Evolutionary conservation across 2,329 filamentous ascomycete species (phyloP).

Genomic region (Colletotrichum gigasporum): DNA sequence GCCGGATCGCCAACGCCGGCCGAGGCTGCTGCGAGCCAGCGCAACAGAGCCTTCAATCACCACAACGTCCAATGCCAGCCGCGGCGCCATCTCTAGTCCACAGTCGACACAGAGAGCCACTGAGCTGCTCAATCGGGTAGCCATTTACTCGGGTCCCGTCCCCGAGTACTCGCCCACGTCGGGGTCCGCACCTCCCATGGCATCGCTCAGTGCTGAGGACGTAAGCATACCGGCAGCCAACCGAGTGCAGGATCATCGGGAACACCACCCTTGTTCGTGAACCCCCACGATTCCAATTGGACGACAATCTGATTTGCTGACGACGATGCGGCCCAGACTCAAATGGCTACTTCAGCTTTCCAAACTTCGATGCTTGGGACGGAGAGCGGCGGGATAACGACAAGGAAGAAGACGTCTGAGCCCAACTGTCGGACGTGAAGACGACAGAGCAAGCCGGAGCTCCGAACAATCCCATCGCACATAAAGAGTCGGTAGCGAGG

Average conservation of each 20-base stretch:
- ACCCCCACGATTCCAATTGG: not conserved
- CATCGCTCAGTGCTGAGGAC: slow-evolving; percentile 47
- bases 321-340: slow-evolving; percentile 13
- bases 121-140: slow-evolving; percentile 64
- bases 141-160: slow-evolving; percentile 50
- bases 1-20: slow-evolving; percentile 52
- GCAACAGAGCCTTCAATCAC: slow-evolving; percentile 68
- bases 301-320: not conserved
- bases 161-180: slow-evolving; percentile 27
- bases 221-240: slow-evolving; percentile 39
- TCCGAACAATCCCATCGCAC: not conserved
- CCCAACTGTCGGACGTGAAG: too few species aligned
- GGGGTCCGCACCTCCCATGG: slow-evolving; percentile 45
- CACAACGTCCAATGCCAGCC: slow-evolving; percentile 59
- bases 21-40: slow-evolving; percentile 62
- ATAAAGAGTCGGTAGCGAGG: too few species aligned
- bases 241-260: slow-evolving; percentile 21
- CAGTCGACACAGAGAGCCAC: slow-evolving; percentile 61
- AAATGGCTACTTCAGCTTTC: slow-evolving; percentile 75
- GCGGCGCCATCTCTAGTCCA: slow-evolving; percentile 59
- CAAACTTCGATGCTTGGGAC: slow-evolving; percentile 76
- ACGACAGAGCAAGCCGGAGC: not conserved
- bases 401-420: slow-evolving; percentile 42
- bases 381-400: slow-evolving; percentile 53
- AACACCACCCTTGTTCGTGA: slow-evolving; percentile 23